Evolutionary conservation across 441 rosid genomes (phyloP).

Genomic region (Erysimum cheiri): DNA sequence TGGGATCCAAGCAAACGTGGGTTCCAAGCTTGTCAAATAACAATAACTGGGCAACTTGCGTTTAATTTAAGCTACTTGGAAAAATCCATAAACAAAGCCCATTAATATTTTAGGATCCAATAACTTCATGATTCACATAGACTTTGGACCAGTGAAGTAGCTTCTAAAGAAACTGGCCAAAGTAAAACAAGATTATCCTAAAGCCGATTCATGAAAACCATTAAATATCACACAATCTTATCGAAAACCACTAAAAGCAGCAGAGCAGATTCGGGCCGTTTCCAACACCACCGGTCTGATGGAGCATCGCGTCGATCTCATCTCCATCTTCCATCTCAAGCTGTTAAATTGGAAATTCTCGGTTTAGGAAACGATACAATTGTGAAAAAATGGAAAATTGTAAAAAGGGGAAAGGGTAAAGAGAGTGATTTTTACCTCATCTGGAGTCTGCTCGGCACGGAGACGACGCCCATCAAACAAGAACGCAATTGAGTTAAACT

Average conservation of each 20-base stretch:
- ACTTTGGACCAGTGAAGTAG: constrained; percentile 2
- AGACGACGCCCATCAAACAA: constrained; percentile 81
- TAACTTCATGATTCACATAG: constrained; percentile 13
- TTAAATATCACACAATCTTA: constrained; percentile 31
- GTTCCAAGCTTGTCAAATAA: not conserved
- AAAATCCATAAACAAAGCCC: constrained; percentile 19
- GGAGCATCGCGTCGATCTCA: constrained; percentile 90
- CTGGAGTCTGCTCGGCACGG: constrained; percentile 77
- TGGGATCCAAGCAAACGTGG: not conserved
- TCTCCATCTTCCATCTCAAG: constrained; percentile 95
- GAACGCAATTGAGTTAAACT: constrained; percentile 74
- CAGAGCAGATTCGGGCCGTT: constrained; percentile 14
- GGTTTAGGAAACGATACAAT: not conserved
- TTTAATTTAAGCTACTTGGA: not conserved
- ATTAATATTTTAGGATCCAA: constrained; percentile 32
- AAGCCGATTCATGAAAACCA: constrained; percentile 25
- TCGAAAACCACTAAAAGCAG: constrained; percentile 9
- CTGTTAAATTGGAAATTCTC: constrained; percentile 42
- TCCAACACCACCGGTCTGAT: constrained; percentile 72
- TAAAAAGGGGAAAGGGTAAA: not conserved
- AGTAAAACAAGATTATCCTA: constrained; percentile 29
- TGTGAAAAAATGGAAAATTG: not conserved
- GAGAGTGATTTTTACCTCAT: constrained; percentile 34
- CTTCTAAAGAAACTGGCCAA: constrained; percentile 17
- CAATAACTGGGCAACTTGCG: not conserved